phyloP scores from a whole-genome alignment of 2,329 filamentous ascomycete species.

The Coleophoma crateriformis region DNA sequence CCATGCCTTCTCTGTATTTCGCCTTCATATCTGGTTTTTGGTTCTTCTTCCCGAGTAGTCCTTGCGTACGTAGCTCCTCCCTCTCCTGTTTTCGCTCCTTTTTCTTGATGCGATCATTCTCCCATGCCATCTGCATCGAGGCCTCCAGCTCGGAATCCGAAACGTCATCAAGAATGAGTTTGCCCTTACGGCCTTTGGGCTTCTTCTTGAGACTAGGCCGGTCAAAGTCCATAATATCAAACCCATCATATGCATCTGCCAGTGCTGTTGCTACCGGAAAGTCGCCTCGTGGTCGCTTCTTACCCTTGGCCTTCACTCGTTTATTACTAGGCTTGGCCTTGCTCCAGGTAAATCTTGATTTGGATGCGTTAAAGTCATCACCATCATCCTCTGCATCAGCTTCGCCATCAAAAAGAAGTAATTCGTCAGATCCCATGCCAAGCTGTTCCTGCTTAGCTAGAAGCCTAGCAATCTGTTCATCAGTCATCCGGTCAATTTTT shows the following conservation, averaged over 20 bases:
- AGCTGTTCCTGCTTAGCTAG: slow-evolving; percentile 58
- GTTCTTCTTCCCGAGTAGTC: slow-evolving; percentile 54
- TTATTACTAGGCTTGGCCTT: slow-evolving; percentile 7
- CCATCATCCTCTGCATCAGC: slow-evolving; percentile 26
- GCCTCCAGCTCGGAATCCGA: slow-evolving; percentile 64
- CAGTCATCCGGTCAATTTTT: slow-evolving; percentile 42
- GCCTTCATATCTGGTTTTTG: slow-evolving; percentile 50
- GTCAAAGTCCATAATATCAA: slow-evolving; percentile 83
- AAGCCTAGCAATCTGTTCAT: slow-evolving; percentile 57
- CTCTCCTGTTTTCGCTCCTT: slow-evolving; percentile 63
- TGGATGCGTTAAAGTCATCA: slow-evolving; percentile 8
- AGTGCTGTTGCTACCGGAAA: slow-evolving; percentile 51
- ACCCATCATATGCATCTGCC: slow-evolving; percentile 52
- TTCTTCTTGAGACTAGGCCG: slow-evolving; percentile 61
- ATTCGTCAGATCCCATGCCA: slow-evolving; percentile 52
- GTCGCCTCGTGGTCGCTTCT: slow-evolving; percentile 21
- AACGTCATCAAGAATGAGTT: slow-evolving; percentile 44
- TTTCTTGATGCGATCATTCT: slow-evolving; percentile 67
- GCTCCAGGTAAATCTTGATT: neutral
- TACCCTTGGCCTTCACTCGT: slow-evolving; percentile 16
- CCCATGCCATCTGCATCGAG: slow-evolving; percentile 53
- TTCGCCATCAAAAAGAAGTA: slow-evolving; percentile 48
- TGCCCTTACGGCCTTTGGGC: slow-evolving; percentile 54
- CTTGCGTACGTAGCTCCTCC: slow-evolving; percentile 61
- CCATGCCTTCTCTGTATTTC: slow-evolving; percentile 72